Base-by-base conservation (phyloP, 768 basidiomycete genomes). In the Artomyces pyxidatus region DNA sequence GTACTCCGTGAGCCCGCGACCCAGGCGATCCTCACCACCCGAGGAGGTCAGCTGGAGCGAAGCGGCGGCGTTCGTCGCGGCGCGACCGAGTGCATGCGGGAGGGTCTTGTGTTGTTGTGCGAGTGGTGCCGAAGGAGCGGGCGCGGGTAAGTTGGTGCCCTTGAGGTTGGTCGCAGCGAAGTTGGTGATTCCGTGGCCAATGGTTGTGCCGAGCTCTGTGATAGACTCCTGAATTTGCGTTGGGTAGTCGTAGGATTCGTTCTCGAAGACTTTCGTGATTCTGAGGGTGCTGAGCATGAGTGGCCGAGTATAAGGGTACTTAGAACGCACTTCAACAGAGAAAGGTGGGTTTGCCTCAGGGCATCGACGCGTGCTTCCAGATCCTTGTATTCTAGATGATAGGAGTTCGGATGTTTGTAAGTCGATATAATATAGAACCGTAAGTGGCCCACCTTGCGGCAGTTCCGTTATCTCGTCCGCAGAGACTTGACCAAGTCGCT, bases 321-420 rank as follows among this genome's bases (percentile, higher is more conserved):
- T 21, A 42, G 39, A n/a, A 67, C 78, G 47, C 55, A 88, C 90
- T 85, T 96, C 68, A 94, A 75, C 43, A 97, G 53, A 3, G 76
- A 62, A 46, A 85, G 61, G 62, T 95, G 92, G 4, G 89, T 85
- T 39, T 76, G 70, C 56, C 82, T 80, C 45, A 99, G 79, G 26
- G 90, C 91, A 67, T 99, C 96, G 35, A 98, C 96, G 48, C 91
- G 85, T 40, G 83, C 75, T 68, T 99, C 96, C 56, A 99, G 81
- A 63, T 95, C 90, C 61, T 85, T 93, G 76, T 98, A 99, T 66
- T 99, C 95, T 89, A 71, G 17, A 25, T 35, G 16, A 29, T 25
- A 11, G 32, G 37, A 11, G 37, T 14, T n/a, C 19, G 23, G 19
- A 23, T 22, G 28, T 10, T n/a, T n/a, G n/a, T n/a, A n/a, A n/a